Conservation (phyloP, 768 basidiomycete species). For the Trametes villosa region DNA sequence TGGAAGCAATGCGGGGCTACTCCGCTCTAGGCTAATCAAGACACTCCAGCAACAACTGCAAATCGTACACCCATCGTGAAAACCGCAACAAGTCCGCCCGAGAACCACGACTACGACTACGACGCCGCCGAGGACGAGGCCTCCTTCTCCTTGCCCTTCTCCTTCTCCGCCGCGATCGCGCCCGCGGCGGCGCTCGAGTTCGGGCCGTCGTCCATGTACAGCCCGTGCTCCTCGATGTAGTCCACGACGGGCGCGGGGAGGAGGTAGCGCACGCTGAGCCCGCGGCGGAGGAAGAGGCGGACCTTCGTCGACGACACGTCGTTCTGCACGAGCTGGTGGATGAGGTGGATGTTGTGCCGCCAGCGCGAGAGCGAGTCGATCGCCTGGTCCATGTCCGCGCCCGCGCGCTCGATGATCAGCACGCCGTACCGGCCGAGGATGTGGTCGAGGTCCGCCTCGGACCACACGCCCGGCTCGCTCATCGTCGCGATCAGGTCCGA, state of each 20-base stretch:
- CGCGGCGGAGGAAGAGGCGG: constrained; percentile 76
- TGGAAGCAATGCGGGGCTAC: background rate
- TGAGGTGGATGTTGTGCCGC: constrained; percentile 87
- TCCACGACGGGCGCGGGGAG: constrained; percentile 90
- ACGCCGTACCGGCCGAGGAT: constrained; percentile 95
- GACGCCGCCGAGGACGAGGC: constrained; percentile 4
- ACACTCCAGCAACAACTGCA: background rate
- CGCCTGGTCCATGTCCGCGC: constrained; percentile 87
- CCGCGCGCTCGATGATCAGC: constrained; percentile 93
- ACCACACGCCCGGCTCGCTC: constrained; percentile 99
- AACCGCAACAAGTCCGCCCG: background rate
- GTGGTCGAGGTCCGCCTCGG: constrained; percentile 91
- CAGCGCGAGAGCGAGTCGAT: constrained; percentile 73
- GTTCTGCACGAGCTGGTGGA: constrained; percentile 94
- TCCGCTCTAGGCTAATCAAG: background rate
- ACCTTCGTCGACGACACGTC: constrained; percentile 97
- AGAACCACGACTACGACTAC: background rate
- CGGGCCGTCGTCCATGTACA: constrained; percentile 68
- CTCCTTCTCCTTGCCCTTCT: constrained; percentile 45
- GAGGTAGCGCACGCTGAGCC: constrained; percentile 86
- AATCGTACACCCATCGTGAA: constrained; percentile 7
- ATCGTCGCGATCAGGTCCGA: constrained; percentile 97
- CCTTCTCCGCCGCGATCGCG: constrained; percentile 33
- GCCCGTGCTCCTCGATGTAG: constrained; percentile 86
- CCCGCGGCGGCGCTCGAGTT: constrained; percentile 35